Evolutionary conservation across 1,139 yeast genomes (phyloP), one percentile per base, ranked within the genome.

Genomic region (Blastobotrys serpentis): DNA sequence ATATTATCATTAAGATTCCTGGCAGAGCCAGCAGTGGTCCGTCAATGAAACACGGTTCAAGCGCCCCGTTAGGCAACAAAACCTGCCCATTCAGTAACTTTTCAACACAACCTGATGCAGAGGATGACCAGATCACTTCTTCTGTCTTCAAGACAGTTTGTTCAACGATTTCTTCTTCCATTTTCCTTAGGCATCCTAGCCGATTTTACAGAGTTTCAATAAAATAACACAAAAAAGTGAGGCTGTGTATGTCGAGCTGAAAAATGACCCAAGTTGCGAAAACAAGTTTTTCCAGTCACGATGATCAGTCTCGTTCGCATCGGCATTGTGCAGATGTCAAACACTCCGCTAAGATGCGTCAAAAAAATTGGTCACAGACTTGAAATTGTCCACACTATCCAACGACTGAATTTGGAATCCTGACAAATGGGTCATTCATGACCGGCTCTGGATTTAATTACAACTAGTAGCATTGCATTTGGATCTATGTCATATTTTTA

Each of bases 31-130:
- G 71, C 4, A 86, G 59, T 0, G 76, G 70, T 36, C 92, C 95
- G 58, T 84, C 87, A 21, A 84, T 72, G 61, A 88, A 81, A 59
- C 96, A 89, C 1, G 88, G 85, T 1, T 94, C 81, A 49, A 87
- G 76, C 58, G 87, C 95, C 22, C 81, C 79, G 61, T 79, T 81
- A n/a, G 52, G 54, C 4, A 43, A 73, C 47, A 75, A 84, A 8
- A 85, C 66, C 1, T 83, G 81, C 81, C 87, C 40, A 36, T 36
- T 36, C 40, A 10, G 4, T 25, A 36, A 19, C 40, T 18, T 17
- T 5, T 36, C 40, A 7, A 17, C 8, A 19, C 40, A 36, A 8
- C 40, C n/a, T n/a, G n/a, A n/a, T n/a, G n/a, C 14, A 6, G 13
- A 8, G 19, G 23, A 7, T 19, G 40, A n/a, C n/a, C n/a, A 16